A percentile compares a stretch with the other conserved stretches of the same genome.
These are phyloP conservation scores for Podospora pseudocomata DNA, from an alignment of 495 filamentous ascomycete genomes.

Conservation along the genomic window DNA sequence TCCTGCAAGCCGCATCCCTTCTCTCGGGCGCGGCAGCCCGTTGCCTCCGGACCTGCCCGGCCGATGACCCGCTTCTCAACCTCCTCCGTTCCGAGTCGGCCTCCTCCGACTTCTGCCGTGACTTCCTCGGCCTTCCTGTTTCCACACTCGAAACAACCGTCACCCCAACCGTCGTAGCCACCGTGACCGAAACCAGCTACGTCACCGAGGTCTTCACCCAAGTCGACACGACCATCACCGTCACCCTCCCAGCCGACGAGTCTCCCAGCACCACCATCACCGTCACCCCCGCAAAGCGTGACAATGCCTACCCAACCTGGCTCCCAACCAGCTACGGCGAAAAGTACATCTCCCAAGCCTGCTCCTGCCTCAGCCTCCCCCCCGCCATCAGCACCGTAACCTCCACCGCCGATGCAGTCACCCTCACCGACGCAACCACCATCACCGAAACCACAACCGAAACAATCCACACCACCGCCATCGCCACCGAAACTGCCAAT, in stretches of 20 bases:
- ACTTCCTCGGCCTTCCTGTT: background rate
- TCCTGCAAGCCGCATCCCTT: too few species aligned
- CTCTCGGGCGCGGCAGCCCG: too few species aligned
- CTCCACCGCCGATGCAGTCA: slow-evolving; percentile 8
- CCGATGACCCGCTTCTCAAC: too few species aligned
- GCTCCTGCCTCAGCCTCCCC: slow-evolving; percentile 14
- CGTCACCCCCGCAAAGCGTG: slow-evolving; percentile 1
- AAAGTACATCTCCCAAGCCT: slow-evolving; percentile 13
- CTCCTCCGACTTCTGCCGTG: background rate
- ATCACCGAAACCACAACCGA: slow-evolving; percentile 6
- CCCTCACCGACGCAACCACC: background rate
- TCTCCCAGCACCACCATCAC: background rate
- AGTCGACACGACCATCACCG: slow-evolving; percentile 6
- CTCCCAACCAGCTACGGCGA: slow-evolving; percentile 9
- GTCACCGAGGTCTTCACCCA: slow-evolving; percentile 4
- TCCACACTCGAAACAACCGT: background rate
- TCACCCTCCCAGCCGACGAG: slow-evolving; percentile 4
- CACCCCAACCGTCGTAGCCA: slow-evolving; percentile 2
- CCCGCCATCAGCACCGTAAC: slow-evolving; percentile 9
- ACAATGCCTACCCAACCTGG: slow-evolving; percentile 13
- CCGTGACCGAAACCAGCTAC: slow-evolving; percentile 1
- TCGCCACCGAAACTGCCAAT: slow-evolving; percentile 9
- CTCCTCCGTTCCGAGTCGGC: too few species aligned
- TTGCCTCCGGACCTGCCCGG: too few species aligned
- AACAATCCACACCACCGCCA: slow-evolving; percentile 9